A percentile compares a stretch with the other conserved stretches of the same genome.
phyloP scores from a whole-genome alignment of 2,329 filamentous ascomycete species.

The Karstenula rhodostoma region DNA sequence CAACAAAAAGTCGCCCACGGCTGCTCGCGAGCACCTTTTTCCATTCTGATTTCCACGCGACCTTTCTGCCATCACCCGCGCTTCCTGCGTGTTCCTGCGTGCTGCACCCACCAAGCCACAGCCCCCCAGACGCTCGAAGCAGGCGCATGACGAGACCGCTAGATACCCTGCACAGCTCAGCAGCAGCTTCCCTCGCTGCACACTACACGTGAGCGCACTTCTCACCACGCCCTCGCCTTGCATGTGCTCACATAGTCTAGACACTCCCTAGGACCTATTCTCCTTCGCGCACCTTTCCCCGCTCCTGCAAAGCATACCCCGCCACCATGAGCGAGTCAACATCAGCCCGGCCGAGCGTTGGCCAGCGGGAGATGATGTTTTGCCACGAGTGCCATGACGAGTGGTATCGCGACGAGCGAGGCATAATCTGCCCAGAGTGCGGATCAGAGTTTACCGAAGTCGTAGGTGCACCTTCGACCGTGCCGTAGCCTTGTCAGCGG shows the following conservation, averaged over 20 bases:
- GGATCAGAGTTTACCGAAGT: conserved; percentile 83
- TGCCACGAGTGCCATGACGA: conserved; percentile 84
- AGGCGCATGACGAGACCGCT: conserved; percentile 37
- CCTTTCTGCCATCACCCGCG: not conserved
- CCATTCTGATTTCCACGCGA: conserved; percentile 1
- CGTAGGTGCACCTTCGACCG: conserved; percentile 61
- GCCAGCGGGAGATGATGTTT: conserved; percentile 73
- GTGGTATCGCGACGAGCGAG: conserved; percentile 78
- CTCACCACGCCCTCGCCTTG: not conserved
- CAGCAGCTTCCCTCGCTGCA: conserved; percentile 18
- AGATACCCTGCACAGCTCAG: conserved; percentile 19
- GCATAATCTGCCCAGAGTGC: conserved; percentile 79
- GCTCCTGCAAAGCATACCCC: conserved; percentile 6
- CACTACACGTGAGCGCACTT: conserved; percentile 22
- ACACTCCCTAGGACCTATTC: conserved; percentile 13
- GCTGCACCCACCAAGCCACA: conserved; percentile 27
- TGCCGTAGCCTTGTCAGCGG: not conserved
- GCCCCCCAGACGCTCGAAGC: conserved; percentile 21
- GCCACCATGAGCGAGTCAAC: conserved; percentile 35
- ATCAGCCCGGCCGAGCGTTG: conserved; percentile 26
- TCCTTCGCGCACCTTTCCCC: conserved; percentile 9
- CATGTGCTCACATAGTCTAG: conserved; percentile 17
- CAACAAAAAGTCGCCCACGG: conserved; percentile 31
- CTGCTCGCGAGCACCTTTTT: conserved; percentile 15
- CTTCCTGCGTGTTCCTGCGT: conserved; percentile 20